Conservation (phyloP, 306 rosid species). For the Hylodesmum podocarpum region DNA sequence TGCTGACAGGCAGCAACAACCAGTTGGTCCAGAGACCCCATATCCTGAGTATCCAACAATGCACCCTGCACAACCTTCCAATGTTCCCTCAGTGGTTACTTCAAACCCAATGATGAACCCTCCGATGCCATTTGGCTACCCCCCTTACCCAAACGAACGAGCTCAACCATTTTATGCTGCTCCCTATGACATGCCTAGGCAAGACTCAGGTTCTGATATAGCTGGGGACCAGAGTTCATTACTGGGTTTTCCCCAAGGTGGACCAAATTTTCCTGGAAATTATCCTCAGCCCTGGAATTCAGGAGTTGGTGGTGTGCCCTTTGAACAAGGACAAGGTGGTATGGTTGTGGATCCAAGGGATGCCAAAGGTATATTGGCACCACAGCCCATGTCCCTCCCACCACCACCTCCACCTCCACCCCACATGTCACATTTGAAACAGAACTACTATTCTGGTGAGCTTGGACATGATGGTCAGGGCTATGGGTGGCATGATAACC, state of each 20-base stretch:
- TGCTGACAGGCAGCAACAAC: conserved; percentile 70
- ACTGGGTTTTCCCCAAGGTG: conserved; percentile 76
- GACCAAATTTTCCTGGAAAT: conserved; percentile 52
- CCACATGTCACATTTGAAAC: conserved; percentile 54
- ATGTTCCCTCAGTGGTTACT: conserved; percentile 55
- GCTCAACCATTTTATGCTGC: conserved; percentile 70
- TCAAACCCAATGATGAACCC: conserved; percentile 74
- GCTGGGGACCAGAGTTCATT: conserved; percentile 71
- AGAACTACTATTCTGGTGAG: conserved; percentile 60
- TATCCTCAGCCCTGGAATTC: conserved; percentile 80
- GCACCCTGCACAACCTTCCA: conserved; percentile 65
- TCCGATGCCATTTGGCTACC: conserved; percentile 63
- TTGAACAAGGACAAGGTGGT: conserved; percentile 61
- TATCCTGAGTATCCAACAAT: conserved; percentile 66
- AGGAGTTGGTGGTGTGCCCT: conserved; percentile 58
- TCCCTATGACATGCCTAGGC: conserved; percentile 72
- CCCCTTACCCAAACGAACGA: conserved; percentile 73
- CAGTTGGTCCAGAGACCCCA: conserved; percentile 57
- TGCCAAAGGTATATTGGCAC: conserved; percentile 67
- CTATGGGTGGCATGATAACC: conserved; percentile 64
- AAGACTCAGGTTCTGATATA: conserved; percentile 63
- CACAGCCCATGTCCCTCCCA: conserved; percentile 57
- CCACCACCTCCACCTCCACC: conserved; percentile 72
- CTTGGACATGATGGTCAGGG: conserved; percentile 67
- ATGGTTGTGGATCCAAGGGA: conserved; percentile 71